Conservation (phyloP, 805 yeast genomes). For the Saturnispora quitensis region DNA sequence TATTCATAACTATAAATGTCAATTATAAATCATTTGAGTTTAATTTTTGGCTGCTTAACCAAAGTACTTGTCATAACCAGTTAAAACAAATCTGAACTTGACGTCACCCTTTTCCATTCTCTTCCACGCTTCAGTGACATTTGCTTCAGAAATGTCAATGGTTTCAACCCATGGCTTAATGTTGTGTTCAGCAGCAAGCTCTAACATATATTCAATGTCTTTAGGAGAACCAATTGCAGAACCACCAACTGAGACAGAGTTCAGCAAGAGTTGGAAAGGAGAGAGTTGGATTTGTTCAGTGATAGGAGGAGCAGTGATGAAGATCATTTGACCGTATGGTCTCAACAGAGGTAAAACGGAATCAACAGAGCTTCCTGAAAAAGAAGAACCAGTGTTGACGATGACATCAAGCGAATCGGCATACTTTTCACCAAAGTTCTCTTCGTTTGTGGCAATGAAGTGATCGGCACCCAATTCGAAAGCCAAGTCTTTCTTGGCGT, state of each 20-base stretch:
- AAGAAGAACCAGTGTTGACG: slow-evolving; percentile 40
- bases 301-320: slow-evolving; percentile 29
- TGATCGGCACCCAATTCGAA: slow-evolving; percentile 42
- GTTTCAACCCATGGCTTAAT: slow-evolving; percentile 44
- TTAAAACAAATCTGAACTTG: slow-evolving; percentile 44
- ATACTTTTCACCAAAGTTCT: slow-evolving; percentile 31
- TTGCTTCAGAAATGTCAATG: slow-evolving; percentile 35
- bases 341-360: slow-evolving; percentile 22
- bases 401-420: slow-evolving; percentile 36
- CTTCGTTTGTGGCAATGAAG: slow-evolving; percentile 45
- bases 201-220: slow-evolving; percentile 39
- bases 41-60: background rate
- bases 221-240: slow-evolving; percentile 35
- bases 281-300: slow-evolving; percentile 25
- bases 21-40: background rate
- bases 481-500: slow-evolving; percentile 41
- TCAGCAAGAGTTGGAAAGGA: slow-evolving; percentile 29
- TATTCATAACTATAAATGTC: no score
- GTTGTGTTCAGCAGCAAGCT: slow-evolving; percentile 36
- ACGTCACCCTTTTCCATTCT: slow-evolving; percentile 41
- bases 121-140: slow-evolving; percentile 34
- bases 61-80: slow-evolving; percentile 33
- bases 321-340: slow-evolving; percentile 26
- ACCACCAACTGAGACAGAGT: slow-evolving; percentile 25
- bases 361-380: slow-evolving; percentile 23